phyloP scores from a whole-genome alignment of 441 rosid species.

The Kokia cookei region DNA sequence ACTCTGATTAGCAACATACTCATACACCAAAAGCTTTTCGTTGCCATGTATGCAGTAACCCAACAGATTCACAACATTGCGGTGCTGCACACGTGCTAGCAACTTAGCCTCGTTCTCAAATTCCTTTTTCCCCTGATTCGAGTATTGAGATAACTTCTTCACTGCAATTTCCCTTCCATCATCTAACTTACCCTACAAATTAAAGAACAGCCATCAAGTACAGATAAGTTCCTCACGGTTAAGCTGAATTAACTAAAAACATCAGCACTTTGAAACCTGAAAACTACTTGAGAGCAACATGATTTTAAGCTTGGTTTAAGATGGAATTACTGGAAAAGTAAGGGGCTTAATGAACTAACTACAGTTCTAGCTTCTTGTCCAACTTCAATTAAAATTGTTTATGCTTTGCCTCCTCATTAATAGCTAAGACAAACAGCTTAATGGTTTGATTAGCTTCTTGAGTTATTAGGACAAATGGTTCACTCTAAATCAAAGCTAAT shows the following conservation, averaged over 20 bases:
- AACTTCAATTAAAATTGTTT: neutral
- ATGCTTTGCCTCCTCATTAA: neutral
- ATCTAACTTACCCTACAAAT: slow-evolving; percentile 54
- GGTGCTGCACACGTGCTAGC: slow-evolving; percentile 86
- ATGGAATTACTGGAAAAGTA: neutral
- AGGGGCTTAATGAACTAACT: neutral
- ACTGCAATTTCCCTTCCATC: slow-evolving; percentile 92
- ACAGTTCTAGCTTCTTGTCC: neutral
- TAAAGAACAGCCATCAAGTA: slow-evolving; percentile 14
- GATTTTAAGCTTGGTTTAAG: neutral
- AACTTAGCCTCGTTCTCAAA: slow-evolving; percentile 81
- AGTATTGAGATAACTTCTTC: slow-evolving; percentile 69
- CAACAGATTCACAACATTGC: slow-evolving; percentile 81
- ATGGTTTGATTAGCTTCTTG: neutral
- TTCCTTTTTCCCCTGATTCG: slow-evolving; percentile 74
- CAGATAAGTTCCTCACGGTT: neutral
- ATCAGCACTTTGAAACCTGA: neutral
- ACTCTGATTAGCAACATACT: slow-evolving; percentile 73
- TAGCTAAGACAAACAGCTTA: neutral
- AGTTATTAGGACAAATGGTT: neutral
- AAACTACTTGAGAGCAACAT: neutral
- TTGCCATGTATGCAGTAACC: slow-evolving; percentile 76
- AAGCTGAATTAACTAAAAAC: neutral
- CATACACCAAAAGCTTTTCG: slow-evolving; percentile 86
- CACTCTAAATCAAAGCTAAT: neutral